phyloP scores from a whole-genome alignment of 78 protist species.

The Cavenderia fasciculata region DNA sequence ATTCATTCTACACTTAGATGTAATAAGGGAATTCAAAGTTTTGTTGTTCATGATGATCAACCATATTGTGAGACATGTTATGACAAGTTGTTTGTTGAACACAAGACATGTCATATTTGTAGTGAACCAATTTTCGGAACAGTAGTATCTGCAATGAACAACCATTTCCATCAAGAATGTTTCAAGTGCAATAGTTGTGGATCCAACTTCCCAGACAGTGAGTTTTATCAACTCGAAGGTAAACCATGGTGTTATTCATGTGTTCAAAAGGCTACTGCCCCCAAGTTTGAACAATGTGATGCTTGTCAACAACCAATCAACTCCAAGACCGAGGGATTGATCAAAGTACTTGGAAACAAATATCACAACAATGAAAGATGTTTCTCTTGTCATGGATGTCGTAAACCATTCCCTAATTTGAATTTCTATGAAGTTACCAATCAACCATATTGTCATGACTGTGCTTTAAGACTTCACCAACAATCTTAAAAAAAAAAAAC shows the following conservation, averaged over 20 bases:
- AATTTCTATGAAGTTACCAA: conserved; percentile 41
- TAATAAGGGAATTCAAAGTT: conserved; percentile 33
- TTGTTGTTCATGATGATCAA: conserved; percentile 39
- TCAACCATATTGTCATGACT: conserved; percentile 52
- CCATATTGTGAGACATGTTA: conserved; percentile 61
- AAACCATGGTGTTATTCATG: conserved; percentile 56
- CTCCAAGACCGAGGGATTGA: conserved; percentile 53
- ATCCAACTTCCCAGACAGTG: conserved; percentile 36
- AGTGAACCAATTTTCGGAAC: conserved; percentile 40
- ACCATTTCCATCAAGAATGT: conserved; percentile 36
- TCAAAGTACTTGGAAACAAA: conserved; percentile 45
- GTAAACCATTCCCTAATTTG: conserved; percentile 26
- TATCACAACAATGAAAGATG: conserved; percentile 46
- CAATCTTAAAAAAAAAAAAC: no score
- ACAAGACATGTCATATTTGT: conserved; percentile 25
- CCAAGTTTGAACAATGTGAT: conserved; percentile 41
- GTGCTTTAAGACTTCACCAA: conserved; percentile 23
- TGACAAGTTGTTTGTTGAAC: conserved; percentile 50
- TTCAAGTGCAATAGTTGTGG: conserved; percentile 42
- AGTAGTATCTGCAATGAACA: conserved; percentile 38
- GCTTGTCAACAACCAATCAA: conserved; percentile 23
- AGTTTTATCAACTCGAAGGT: conserved; percentile 55
- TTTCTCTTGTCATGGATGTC: conserved; percentile 24
- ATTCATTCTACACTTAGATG: conserved; percentile 1
- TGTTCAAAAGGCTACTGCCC: neutral